These are phyloP conservation scores for Eucalyptus victrix DNA, from an alignment of 345 rosid species.

Conservation along the genomic window DNA sequence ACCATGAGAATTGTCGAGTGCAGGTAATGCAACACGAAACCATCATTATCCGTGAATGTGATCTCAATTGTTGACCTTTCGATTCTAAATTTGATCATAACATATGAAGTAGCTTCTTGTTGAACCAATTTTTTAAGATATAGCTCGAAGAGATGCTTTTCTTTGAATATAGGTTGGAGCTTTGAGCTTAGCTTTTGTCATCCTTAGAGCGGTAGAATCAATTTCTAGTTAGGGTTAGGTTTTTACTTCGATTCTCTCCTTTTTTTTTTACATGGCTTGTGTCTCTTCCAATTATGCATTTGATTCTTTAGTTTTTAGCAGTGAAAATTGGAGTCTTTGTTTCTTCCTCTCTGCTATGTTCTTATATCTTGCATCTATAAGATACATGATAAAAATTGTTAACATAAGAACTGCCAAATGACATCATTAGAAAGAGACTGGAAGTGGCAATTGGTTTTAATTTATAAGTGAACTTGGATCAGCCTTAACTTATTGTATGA, in stretches of 20 bases:
- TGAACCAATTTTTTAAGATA: not conserved
- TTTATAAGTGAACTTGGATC: not conserved
- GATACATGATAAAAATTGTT: not conserved
- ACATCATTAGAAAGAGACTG: not conserved
- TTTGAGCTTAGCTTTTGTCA: not conserved
- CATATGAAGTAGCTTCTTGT: not conserved
- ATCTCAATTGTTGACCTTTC: not conserved
- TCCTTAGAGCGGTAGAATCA: not conserved
- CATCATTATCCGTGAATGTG: not conserved
- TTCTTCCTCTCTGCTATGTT: not conserved
- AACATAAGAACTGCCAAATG: not conserved
- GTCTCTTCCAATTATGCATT: not conserved
- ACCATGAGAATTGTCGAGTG: not conserved
- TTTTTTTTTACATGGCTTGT: not conserved
- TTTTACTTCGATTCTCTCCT: not conserved
- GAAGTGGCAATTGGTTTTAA: not conserved
- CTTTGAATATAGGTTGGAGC: not conserved
- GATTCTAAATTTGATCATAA: not conserved
- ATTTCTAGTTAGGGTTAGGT: not conserved
- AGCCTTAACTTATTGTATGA: not conserved
- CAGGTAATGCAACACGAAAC: not conserved
- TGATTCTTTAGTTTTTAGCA: not conserved
- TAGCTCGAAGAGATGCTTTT: not conserved
- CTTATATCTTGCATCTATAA: not conserved
- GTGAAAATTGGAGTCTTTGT: not conserved